Evolutionary conservation across 768 basidiomycete species (phyloP).

Genomic region (Leccinum barrowsii): DNA sequence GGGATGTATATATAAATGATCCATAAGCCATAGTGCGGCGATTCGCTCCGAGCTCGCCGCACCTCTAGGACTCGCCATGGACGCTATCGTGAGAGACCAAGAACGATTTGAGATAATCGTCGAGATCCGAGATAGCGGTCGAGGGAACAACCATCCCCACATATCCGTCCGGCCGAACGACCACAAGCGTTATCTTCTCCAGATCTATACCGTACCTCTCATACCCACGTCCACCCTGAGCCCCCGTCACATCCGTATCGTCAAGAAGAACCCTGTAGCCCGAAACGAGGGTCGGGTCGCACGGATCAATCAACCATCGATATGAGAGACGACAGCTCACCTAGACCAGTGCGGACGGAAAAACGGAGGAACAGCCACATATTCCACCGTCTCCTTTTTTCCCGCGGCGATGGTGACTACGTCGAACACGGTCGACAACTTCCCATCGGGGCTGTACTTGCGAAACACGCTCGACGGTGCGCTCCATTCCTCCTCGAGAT

Average conservation of each 20-base stretch:
- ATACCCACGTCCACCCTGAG: slow-evolving; percentile 33
- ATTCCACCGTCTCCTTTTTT: neutral
- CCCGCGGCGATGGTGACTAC: neutral
- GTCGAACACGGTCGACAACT: neutral
- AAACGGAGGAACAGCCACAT: neutral
- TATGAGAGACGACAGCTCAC: slow-evolving; percentile 19
- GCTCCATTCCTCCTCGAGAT: neutral
- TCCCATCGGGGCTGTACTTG: neutral
- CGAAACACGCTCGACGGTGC: neutral
- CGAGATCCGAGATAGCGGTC: slow-evolving; percentile 31
- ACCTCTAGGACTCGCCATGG: neutral
- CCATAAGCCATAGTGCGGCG: neutral
- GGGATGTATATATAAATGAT: neutral
- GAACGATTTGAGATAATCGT: slow-evolving; percentile 49
- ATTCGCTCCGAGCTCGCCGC: too few relatives aligned
- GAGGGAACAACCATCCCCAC: slow-evolving; percentile 35
- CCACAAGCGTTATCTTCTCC: slow-evolving; percentile 30
- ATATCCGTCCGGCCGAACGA: slow-evolving; percentile 41
- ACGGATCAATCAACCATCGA: neutral
- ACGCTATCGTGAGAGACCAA: slow-evolving; percentile 21
- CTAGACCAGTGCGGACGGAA: slow-evolving; percentile 38
- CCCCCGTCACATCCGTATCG: slow-evolving; percentile 31
- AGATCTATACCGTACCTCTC: slow-evolving; percentile 32
- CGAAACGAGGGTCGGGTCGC: neutral
- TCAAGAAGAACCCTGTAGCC: slow-evolving; percentile 34